Evolutionary conservation across 2,329 filamentous ascomycete genomes (phyloP), one percentile per base, ranked within the genome.

Genomic region (Aureobasidium sp.): DNA sequence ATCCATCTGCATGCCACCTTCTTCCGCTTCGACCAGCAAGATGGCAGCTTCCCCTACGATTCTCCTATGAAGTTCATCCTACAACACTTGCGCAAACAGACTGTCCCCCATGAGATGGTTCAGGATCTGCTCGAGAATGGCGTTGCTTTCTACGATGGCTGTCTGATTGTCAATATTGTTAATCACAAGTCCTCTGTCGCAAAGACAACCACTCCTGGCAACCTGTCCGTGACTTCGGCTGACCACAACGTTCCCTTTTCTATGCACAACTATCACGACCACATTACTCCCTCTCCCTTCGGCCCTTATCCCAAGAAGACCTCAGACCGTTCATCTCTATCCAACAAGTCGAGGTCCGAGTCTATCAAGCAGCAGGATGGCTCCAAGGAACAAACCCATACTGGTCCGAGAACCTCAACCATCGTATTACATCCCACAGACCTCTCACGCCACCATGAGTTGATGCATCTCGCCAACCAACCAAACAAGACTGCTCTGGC

Each of bases 11-110:
- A 97, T 71, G 82, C 86, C 10, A 91, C 84, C 5, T 88, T 96
- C 75, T 97, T 96, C 72, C 85, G 89, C 62, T 96, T 99, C 76
- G 93, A 97, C 68, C 86, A 91, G 68, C 93, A 97, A 74, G 91
- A 96, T 73, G 90, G 92, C 70, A 93, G 89, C 71, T 97, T 96
- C 68, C 82, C 85, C 5, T 97, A 97, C 75, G 90, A 90, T 69
- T 96, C 91, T 25, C 91, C 94, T 29, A 97, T 97, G 92, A 85
- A 83, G 68, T 76, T 90, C 67, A 79, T 90, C 54, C 79, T 97
- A 41, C 86, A 95, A 66, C 91, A 96, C 73, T 74, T 97, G 49
- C 82, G 82, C 66, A 79, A 78, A 45, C 84, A 88, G 61, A 96
- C 90, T 0, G 80, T 99, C 39, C 94, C 94, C 1, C 91, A 97